phyloP scores from a whole-genome alignment of 78 protist genomes.

The Protostelium mycophagum region DNA sequence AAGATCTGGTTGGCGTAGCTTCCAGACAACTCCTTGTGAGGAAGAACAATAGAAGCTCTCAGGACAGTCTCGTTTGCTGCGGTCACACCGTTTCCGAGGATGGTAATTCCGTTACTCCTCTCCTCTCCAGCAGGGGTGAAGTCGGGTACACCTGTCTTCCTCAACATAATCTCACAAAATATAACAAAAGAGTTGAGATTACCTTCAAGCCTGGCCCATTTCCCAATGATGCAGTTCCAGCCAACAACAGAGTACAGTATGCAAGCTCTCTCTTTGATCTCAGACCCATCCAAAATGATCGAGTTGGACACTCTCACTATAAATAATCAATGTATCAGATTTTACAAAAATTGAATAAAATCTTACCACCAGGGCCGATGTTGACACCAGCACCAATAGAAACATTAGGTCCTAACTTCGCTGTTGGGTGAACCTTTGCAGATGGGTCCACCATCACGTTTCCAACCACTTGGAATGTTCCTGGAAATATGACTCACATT shows the following conservation, averaged over 20 bases:
- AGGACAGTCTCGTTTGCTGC: constrained; percentile 44
- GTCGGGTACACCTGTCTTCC: neutral
- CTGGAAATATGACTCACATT: no score
- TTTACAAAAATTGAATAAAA: no score
- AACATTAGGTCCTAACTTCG: constrained; percentile 58
- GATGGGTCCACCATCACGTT: constrained; percentile 56
- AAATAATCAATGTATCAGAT: no score
- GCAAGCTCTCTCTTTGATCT: constrained; percentile 50
- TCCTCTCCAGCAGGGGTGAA: constrained; percentile 27
- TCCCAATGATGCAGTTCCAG: constrained; percentile 46
- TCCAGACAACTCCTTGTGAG: constrained; percentile 54
- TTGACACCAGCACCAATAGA: constrained; percentile 58
- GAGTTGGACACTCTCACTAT: constrained; percentile 47
- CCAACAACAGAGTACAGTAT: constrained; percentile 55
- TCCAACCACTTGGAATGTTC: constrained; percentile 18
- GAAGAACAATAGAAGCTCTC: constrained; percentile 60
- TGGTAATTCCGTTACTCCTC: constrained; percentile 52
- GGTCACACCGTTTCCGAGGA: constrained; percentile 54
- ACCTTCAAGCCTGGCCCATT: constrained; percentile 71
- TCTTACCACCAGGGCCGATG: neutral
- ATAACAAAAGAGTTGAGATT: no score
- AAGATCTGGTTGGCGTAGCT: constrained; percentile 45
- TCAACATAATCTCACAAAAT: constrained; percentile 18
- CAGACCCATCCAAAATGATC: constrained; percentile 46
- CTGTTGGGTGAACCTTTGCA: constrained; percentile 50